Base-by-base conservation (phyloP, 2,329 filamentous ascomycete species). In the Teratosphaeria nubilosa region DNA sequence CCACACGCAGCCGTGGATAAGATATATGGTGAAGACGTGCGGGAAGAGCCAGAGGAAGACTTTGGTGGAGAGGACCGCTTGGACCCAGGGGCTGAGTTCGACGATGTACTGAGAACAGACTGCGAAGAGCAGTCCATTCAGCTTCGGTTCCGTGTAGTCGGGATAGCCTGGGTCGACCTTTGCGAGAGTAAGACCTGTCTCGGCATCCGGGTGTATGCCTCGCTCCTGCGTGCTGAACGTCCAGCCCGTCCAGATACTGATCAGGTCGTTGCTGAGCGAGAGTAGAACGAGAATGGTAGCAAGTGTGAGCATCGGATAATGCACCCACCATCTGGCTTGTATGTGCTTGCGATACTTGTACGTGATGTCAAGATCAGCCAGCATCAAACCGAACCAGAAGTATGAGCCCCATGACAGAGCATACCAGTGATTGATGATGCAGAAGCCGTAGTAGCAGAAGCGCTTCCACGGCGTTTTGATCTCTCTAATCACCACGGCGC, bases 1-100 rank as follows among this genome's bases (percentile, higher is more conserved):
- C 75, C 80, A 68, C 64, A 80, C 60, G 63, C 78, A 50, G 45
- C 77, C 77, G 63, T 79, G 77, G 59, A 78, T 70, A 10, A 79
- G 65, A 62, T 79, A 79, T 59, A 79, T 77, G 52, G 75, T 78
- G 64, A 78, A 78, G 61, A 78, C 75, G 64, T 79, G 77, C 7
- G 76, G 77, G 67, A 78, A 79, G 11, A 78, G 63, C 41, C 70
- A 65, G 11, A 76, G 69, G 48, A 78, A 69, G 20, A 72, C 58
- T n/a, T 69, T 72, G 5, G 70, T 66, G 1, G 72, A 74, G 2
- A 79, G 68, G 16, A 75, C 58, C 62, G 72, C 74, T 63, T 79
- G 77, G 1, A 76, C 62, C 41, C 66, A 62, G 5, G 72, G 68
- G 27, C 62, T 68, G 20, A 74, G 66, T 53, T 73, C 72, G 51